These are phyloP conservation scores for Suillus paluster DNA, from an alignment of 768 basidiomycete genomes.

Conservation along the genomic window DNA sequence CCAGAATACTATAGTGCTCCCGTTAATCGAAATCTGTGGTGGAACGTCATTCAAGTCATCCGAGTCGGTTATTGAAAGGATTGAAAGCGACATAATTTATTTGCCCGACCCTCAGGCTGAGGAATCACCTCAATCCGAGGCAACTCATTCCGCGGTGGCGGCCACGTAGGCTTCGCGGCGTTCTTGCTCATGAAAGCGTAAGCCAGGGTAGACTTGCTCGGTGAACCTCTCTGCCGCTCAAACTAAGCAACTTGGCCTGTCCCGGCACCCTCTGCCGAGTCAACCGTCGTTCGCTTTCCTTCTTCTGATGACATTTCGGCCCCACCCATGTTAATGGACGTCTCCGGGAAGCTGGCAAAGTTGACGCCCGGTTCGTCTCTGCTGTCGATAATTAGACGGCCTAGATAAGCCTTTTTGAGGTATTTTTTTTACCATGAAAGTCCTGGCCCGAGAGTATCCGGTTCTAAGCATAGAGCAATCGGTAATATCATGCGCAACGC, in stretches of 20 bases:
- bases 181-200: constrained; percentile 58
- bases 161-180: constrained; percentile 48
- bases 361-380: constrained; percentile 47
- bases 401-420: constrained; percentile 33
- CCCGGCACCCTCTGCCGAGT: constrained; percentile 34
- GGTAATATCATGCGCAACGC: constrained; percentile 18
- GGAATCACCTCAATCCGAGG: constrained; percentile 31
- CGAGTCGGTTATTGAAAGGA: constrained; percentile 8
- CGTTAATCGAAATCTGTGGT: constrained; percentile 5
- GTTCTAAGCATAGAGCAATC: constrained; percentile 18
- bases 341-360: constrained; percentile 39
- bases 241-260: constrained; percentile 27
- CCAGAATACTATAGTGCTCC: not conserved
- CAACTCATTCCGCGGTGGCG: constrained; percentile 50
- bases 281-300: constrained; percentile 30
- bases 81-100: not conserved
- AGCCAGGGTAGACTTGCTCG: constrained; percentile 48
- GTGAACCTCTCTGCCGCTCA: constrained; percentile 35
- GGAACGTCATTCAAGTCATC: not conserved
- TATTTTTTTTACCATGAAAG: constrained; percentile 32
- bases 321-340: constrained; percentile 35
- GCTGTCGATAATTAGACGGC: constrained; percentile 47
- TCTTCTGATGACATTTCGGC: constrained; percentile 37
- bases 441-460: constrained; percentile 32
- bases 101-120: constrained; percentile 2